phyloP scores from a whole-genome alignment of 805 yeast genomes.

The Lipomyces mesembrius region DNA sequence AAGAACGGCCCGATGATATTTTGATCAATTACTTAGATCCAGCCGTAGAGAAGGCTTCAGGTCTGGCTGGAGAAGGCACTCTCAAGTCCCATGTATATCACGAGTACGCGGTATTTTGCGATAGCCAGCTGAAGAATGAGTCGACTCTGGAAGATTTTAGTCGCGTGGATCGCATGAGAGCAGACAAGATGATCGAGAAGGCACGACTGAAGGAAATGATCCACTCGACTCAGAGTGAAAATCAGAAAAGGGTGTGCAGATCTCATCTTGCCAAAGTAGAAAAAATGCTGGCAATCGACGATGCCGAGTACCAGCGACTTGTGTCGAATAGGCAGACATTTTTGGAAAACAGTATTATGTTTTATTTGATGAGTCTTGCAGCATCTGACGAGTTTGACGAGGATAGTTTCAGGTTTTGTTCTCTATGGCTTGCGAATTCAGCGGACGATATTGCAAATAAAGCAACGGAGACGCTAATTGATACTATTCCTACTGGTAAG shows the following conservation, averaged over 20 bases:
- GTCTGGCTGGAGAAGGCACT: slow-evolving; percentile 47
- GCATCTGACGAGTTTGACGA: slow-evolving; percentile 53
- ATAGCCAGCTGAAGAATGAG: slow-evolving; percentile 58
- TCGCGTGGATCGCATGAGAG: slow-evolving; percentile 47
- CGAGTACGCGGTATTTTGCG: slow-evolving; percentile 74
- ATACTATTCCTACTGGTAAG: slow-evolving; percentile 59
- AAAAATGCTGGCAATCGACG: slow-evolving; percentile 54
- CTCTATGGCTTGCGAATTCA: slow-evolving; percentile 77
- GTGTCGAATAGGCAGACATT: slow-evolving; percentile 50
- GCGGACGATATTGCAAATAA: slow-evolving; percentile 52
- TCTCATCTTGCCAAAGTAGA: slow-evolving; percentile 37
- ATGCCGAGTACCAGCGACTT: slow-evolving; percentile 51
- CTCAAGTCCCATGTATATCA: slow-evolving; percentile 51
- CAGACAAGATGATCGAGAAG: slow-evolving; percentile 31
- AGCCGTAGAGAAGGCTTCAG: slow-evolving; percentile 43
- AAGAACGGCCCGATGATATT: slow-evolving; percentile 65
- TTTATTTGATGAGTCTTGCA: slow-evolving; percentile 61
- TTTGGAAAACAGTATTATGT: slow-evolving; percentile 59
- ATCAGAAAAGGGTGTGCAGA: slow-evolving; percentile 59
- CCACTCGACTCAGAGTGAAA: slow-evolving; percentile 49
- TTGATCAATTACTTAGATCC: slow-evolving; percentile 61
- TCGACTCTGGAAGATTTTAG: slow-evolving; percentile 53
- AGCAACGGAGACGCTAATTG: slow-evolving; percentile 49
- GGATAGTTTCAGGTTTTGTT: slow-evolving; percentile 75
- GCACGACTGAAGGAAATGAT: slow-evolving; percentile 58